Evolutionary conservation across 805 yeast species (phyloP), one percentile per base, ranked within the genome.

Genomic region (Zygosaccharomyces pseudorouxii): DNA sequence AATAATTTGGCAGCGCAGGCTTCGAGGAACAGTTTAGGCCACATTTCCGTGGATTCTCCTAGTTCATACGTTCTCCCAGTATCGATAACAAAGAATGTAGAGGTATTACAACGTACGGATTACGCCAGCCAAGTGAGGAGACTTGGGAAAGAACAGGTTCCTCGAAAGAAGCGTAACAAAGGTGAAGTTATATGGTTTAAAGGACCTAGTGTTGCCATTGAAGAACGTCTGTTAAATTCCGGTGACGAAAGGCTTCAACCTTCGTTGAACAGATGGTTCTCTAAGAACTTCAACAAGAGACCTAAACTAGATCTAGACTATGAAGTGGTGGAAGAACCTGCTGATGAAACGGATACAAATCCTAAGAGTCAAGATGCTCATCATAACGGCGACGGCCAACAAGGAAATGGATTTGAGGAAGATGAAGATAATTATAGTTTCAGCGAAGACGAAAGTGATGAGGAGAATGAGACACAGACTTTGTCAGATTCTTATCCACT

Each of bases 161-260:
- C 53, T 25, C 53, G 56, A 42, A 59, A 57, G 40, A 48, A 46
- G 14, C 56, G 54, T 19, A 52, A 54, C 18, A 53, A 59, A 31
- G 72, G 72, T 11, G 79, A 80, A 31, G 57, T 79, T 12, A 62
- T 85, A 14, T 85, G 89, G 86, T 84, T 79, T 63, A 74, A 83
- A 57, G 79, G 86, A 0, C 84, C 89, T 2, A 86, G 89, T 22
- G 69, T 77, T 9, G 68, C 72, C 27, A 60, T 78, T 16, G 60
- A 69, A 5, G 71, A 70, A 51, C 61, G 83, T 49, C 48, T 75
- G 22, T 48, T 64, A 6, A 65, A 67, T 48, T 49, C 57, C 4
- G 59, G 62, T 11, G 55, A 49, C 37, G 49, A 50, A 35, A 47
- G 52, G 19, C 25, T 54, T 14, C 50, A 58, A 29, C 39, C 50